phyloP scores from a whole-genome alignment of 1,284 basidiomycete species.

The Blastosporella zonata region DNA sequence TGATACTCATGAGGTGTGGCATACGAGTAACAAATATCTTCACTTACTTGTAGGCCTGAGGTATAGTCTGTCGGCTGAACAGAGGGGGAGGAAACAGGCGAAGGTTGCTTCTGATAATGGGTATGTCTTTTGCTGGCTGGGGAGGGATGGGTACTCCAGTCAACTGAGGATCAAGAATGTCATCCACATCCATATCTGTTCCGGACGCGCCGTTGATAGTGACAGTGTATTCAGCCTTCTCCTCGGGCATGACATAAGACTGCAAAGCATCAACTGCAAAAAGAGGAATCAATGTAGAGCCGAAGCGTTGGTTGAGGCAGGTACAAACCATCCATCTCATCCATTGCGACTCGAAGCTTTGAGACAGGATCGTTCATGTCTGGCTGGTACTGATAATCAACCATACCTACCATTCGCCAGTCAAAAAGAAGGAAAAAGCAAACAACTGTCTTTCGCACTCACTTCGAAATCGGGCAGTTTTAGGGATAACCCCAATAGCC shows the following conservation, averaged over 20 bases:
- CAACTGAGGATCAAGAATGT: constrained; percentile 38
- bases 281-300: constrained; percentile 1
- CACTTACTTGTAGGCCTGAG: constrained; percentile 83
- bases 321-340: constrained; percentile 71
- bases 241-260: constrained; percentile 62
- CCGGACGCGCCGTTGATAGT: constrained; percentile 21
- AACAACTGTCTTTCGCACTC: constrained; percentile 29
- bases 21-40: constrained; percentile 17
- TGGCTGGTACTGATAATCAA: constrained; percentile 86
- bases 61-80: constrained; percentile 75
- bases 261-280: constrained; percentile 69
- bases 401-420: constrained; percentile 64
- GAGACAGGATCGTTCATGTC: constrained; percentile 67
- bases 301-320: not conserved
- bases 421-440: not conserved
- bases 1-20: not conserved
- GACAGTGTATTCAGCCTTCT: constrained; percentile 60
- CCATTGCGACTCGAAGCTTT: constrained; percentile 69
- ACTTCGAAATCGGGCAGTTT: constrained; percentile 90
- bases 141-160: constrained; percentile 32
- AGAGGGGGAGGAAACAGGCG: constrained; percentile 80
- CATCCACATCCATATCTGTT: constrained; percentile 21
- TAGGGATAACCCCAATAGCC: constrained; percentile 72
- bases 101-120: constrained; percentile 48
- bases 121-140: constrained; percentile 10